These are phyloP conservation scores for Neurospora cerealis DNA, from an alignment of 495 filamentous ascomycete genomes.

Conservation along the genomic window DNA sequence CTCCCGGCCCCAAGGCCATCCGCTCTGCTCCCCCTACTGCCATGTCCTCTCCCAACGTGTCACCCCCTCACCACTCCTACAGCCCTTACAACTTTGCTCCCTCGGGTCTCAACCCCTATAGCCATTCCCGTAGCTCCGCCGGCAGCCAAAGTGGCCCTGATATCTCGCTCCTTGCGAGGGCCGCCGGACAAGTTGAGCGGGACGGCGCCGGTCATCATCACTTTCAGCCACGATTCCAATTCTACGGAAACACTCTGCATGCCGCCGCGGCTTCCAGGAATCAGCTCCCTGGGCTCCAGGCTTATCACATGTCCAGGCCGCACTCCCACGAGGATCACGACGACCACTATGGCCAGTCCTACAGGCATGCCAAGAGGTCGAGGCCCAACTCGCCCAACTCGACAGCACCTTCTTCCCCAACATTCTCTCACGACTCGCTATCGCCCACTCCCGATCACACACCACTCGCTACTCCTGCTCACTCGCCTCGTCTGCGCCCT, in stretches of 20 bases:
- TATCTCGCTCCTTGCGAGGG: conserved; percentile 83
- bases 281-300: conserved; percentile 64
- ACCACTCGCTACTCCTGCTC: conserved; percentile 86
- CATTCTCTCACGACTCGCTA: conserved; percentile 90
- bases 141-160: conserved; percentile 51
- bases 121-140: conserved; percentile 40
- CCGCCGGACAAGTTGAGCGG: conserved; percentile 76
- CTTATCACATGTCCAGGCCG: conserved; percentile 87
- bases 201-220: conserved; percentile 51
- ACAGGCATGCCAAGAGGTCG: conserved; percentile 71
- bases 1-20: conserved; percentile 50
- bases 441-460: conserved; percentile 97
- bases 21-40: conserved; percentile 86
- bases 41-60: conserved; percentile 87
- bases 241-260: conserved; percentile 46
- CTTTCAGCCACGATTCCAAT: conserved; percentile 47
- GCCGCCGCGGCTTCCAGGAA: conserved; percentile 42
- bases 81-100: conserved; percentile 56
- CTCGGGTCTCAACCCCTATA: conserved; percentile 54
- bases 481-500: conserved; percentile 86
- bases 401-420: conserved; percentile 94
- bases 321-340: conserved; percentile 76
- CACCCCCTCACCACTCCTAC: conserved; percentile 77
- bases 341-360: conserved; percentile 51
- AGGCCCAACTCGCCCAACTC: conserved; percentile 88